Evolutionary conservation across 2,329 filamentous ascomycete genomes (phyloP).

Genomic region (Celoporthe dispersa): DNA sequence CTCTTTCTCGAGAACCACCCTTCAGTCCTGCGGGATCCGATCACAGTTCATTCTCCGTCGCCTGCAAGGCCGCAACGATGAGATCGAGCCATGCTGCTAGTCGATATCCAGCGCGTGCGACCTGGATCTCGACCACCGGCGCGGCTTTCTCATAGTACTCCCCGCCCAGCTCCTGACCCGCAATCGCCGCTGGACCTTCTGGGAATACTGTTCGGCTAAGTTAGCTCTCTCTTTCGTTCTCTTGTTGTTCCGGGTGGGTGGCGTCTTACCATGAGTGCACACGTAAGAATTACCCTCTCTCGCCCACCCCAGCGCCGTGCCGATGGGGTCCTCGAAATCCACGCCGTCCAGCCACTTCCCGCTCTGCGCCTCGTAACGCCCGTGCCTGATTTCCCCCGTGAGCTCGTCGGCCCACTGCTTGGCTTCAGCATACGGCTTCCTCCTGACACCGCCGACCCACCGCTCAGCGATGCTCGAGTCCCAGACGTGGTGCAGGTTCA

Average conservation of each 20-base stretch:
- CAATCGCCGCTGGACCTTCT: slow-evolving; percentile 61
- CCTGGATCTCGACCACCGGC: slow-evolving; percentile 67
- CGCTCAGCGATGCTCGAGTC: slow-evolving; percentile 72
- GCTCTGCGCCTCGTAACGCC: slow-evolving; percentile 57
- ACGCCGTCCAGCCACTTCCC: slow-evolving; percentile 62
- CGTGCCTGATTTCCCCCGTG: slow-evolving; percentile 56
- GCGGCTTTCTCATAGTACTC: slow-evolving; percentile 67
- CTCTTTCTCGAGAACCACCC: not conserved
- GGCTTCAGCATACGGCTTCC: slow-evolving; percentile 56
- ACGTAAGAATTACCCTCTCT: slow-evolving; percentile 65
- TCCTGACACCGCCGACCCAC: slow-evolving; percentile 59
- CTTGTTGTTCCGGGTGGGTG: not conserved
- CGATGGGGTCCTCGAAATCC: slow-evolving; percentile 55
- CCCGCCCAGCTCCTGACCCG: slow-evolving; percentile 62
- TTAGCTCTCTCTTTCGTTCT: slow-evolving; percentile 23
- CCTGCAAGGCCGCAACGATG: slow-evolving; percentile 50
- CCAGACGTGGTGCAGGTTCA: slow-evolving; percentile 76
- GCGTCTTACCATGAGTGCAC: slow-evolving; percentile 60
- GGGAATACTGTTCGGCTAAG: slow-evolving; percentile 56
- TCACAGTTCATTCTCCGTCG: slow-evolving; percentile 40
- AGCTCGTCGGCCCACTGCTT: slow-evolving; percentile 62
- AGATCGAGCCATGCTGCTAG: slow-evolving; percentile 70
- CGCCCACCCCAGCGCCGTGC: slow-evolving; percentile 67
- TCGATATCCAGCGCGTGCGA: slow-evolving; percentile 71
- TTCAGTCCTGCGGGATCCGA: not conserved